Base-by-base conservation (phyloP, 768 basidiomycete genomes). In the Russula abietina region DNA sequence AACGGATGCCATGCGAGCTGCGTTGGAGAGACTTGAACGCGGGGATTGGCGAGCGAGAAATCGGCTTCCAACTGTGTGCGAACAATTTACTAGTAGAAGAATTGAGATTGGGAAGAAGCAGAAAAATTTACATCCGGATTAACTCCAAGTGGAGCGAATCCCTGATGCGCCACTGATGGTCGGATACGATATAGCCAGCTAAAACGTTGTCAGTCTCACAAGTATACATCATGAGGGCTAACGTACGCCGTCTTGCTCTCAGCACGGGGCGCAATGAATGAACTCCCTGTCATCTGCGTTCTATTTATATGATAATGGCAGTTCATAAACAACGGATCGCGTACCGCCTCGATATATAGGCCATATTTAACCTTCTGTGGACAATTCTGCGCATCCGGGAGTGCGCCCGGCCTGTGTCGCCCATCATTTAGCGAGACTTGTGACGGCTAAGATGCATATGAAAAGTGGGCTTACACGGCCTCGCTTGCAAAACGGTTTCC, bases 101-200 rank as follows among this genome's bases (percentile, higher is more conserved):
- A 53, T 16, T 39, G 48, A 63, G 22, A 28, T 26, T 11, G 8
- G n/a, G 56, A 36, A 46, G 56, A 6, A 32, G 30, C 7, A 17
- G 9, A 7, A 30, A 75, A 28, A 75, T 81, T 36, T 69, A 85
- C 84, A 69, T 86, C 82, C 10, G 80, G 80, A 70, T 85, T 87
- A 49, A 81, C 78, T 1, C 80, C 79, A 8, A 86, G 73, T 36
- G 74, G 73, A 14, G 72, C 79, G 69, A 87, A 86, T 3, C 84
- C 84, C 66, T 84, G 75, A 70, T 87, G 86, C 0, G 84, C 83
- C 24, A 87, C 85, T 8, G 84, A 85, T 4, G 85, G 85, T 32
- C 84, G 79, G 62, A 87, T 85, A 33, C 85, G 83, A 71, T 87
- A 87, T 11, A 86, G 64, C 81, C 83, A 87, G 12, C 83, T 85